Evolutionary conservation across 2,329 filamentous ascomycete genomes (phyloP), one percentile per base, ranked within the genome.

Genomic region (Teratosphaeria viscida): DNA sequence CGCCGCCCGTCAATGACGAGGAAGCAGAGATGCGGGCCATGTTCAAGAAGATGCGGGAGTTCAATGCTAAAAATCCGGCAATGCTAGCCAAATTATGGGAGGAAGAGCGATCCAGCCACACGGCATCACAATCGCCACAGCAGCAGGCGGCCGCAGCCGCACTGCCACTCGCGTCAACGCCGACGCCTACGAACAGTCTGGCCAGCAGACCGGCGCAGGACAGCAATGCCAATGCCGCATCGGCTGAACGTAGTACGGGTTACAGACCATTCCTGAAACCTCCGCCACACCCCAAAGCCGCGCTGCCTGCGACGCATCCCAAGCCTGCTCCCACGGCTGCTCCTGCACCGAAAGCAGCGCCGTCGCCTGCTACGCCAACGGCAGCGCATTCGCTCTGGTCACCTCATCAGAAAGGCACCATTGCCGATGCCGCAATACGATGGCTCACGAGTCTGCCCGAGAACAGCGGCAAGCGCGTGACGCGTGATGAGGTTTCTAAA

Each of bases 31-130:
- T 83, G 70, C 77, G 78, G 59, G 73, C 73, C 1, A 78, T 83
- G 76, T 80, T 84, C 70, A 76, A 80, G 39, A 82, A 80, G 64
- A 83, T 85, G 80, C 75, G 81, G 47, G 77, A 83, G 61, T 78
- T 82, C 60, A 82, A 83, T 61, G 71, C 72, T 29, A 79, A 79
- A 65, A 80, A 85, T 63, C 82, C 82, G 3, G 71, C 72, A 11
- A 73, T 82, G 59, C 78, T 85, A 56, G 78, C 80, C 27, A 77
- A 64, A 57, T 76, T 85, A 8, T 83, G 81, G 81, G 81, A 83
- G 59, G 72, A 82, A 73, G 75, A 83, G 74, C 67, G 78, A 52
- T 68, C 70, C 57, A 58, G 58, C 32, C 62, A 63, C 54, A 56
- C 55, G 14, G 19, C 34, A 16, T 34, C 54, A 27, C 58, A 60